These are phyloP conservation scores for Tuber magnatum DNA, from an alignment of 495 filamentous ascomycete genomes.

Conservation along the genomic window DNA sequence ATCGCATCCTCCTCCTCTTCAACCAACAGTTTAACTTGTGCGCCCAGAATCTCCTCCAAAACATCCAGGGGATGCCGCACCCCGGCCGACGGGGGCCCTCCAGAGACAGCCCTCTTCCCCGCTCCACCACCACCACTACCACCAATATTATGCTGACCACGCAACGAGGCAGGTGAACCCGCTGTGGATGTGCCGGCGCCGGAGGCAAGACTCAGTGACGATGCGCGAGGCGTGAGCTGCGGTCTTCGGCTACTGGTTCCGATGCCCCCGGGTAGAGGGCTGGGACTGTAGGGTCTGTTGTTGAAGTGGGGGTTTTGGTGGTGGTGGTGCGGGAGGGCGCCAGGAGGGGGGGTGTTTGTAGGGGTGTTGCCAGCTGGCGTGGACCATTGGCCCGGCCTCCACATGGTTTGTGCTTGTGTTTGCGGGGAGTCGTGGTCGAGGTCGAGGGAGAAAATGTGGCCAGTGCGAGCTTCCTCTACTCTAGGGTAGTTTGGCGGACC, in stretches of 20 bases:
- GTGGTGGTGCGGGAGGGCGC: not conserved
- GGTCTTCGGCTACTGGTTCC: slow-evolving; percentile 14
- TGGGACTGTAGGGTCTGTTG: slow-evolving; percentile 3
- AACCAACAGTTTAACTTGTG: slow-evolving; percentile 38
- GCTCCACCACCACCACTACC: slow-evolving; percentile 44
- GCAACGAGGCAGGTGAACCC: slow-evolving; percentile 57
- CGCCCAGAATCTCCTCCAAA: slow-evolving; percentile 63
- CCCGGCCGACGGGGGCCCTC: slow-evolving; percentile 49
- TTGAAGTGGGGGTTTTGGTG: not conserved
- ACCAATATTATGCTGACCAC: slow-evolving; percentile 53
- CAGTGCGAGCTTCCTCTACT: not conserved
- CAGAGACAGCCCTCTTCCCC: slow-evolving; percentile 48
- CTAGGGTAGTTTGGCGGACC: not conserved
- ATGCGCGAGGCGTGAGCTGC: slow-evolving; percentile 41
- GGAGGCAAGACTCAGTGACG: slow-evolving; percentile 58
- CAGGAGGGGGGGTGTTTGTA: slow-evolving; percentile 4
- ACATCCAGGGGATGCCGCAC: slow-evolving; percentile 66
- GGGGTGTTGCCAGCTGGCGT: slow-evolving; percentile 10
- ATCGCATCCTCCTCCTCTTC: slow-evolving; percentile 14
- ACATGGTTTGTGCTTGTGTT: not conserved
- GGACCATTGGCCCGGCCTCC: slow-evolving; percentile 3
- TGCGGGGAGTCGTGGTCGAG: slow-evolving; percentile 24
- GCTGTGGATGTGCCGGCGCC: slow-evolving; percentile 62
- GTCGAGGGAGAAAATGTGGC: not conserved
- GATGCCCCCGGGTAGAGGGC: slow-evolving; percentile 23